A percentile compares a stretch with the other conserved stretches of the same genome.
Conservation (phyloP, 2,329 filamentous ascomycete species). For the Blastomyces gilchristii region DNA sequence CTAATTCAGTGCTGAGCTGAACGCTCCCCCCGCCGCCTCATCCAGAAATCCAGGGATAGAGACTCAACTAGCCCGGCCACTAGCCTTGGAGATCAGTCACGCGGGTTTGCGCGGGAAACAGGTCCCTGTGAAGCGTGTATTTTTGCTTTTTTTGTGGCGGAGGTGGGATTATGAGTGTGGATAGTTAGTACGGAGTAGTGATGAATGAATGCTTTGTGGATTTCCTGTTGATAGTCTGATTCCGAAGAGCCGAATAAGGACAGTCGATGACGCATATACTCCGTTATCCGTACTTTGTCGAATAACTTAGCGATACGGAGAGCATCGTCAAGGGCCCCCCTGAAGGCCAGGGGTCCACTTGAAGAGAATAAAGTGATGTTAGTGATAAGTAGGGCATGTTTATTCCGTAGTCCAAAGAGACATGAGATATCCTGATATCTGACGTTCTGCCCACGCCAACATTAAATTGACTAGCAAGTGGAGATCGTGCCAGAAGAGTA, state of each 20-base stretch:
- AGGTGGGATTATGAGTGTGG: not conserved
- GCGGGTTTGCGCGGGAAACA: constrained; percentile 5
- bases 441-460: not conserved
- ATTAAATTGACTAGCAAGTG: not conserved
- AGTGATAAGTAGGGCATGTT: not conserved
- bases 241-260: not conserved
- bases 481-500: too few species aligned
- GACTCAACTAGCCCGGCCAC: not conserved
- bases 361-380: not conserved
- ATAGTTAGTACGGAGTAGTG: too few species aligned
- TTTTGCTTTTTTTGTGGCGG: not conserved
- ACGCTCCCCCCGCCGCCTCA: not conserved
- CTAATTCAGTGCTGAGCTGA: not conserved
- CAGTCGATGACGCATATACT: not conserved
- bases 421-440: not conserved
- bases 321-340: not conserved
- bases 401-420: not conserved
- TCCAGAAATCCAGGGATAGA: not conserved
- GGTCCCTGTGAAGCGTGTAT: not conserved
- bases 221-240: not conserved
- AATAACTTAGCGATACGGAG: not conserved
- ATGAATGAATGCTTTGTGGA: not conserved
- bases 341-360: not conserved
- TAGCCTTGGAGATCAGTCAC: constrained; percentile 8
- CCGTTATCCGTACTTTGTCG: not conserved